A percentile compares a stretch with the other conserved stretches of the same genome.
phyloP scores from a whole-genome alignment of 2,329 filamentous ascomycete species.

The Clonostachys sp. region DNA sequence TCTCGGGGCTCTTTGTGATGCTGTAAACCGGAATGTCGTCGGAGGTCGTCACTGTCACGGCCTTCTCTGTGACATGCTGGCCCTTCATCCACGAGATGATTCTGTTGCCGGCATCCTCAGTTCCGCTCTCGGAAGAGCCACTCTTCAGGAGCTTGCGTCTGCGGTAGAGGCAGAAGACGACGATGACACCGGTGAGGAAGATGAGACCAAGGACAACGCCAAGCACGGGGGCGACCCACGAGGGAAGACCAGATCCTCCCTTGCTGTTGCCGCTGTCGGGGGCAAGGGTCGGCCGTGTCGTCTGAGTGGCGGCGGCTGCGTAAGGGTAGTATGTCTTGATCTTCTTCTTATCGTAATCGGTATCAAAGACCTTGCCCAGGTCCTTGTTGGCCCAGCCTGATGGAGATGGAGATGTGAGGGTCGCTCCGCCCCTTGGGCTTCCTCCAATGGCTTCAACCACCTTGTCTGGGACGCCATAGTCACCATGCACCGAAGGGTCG shows the following conservation, averaged over 20 bases:
- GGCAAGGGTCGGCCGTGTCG: slow-evolving; percentile 5
- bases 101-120: slow-evolving; percentile 39
- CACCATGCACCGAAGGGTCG: slow-evolving; percentile 53
- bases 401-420: slow-evolving; percentile 56
- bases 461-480: slow-evolving; percentile 65
- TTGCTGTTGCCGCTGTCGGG: slow-evolving; percentile 13
- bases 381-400: slow-evolving; percentile 46
- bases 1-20: slow-evolving; percentile 21
- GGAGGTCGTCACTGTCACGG: slow-evolving; percentile 34
- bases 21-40: slow-evolving; percentile 27
- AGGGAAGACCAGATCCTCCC: slow-evolving; percentile 36
- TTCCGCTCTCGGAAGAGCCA: slow-evolving; percentile 28
- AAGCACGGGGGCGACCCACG: slow-evolving; percentile 57
- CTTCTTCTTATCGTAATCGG: slow-evolving; percentile 49
- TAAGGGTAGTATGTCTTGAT: slow-evolving; percentile 61
- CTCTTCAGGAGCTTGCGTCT: slow-evolving; percentile 36
- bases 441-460: slow-evolving; percentile 67
- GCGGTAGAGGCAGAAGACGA: slow-evolving; percentile 48
- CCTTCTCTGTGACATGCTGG: slow-evolving; percentile 35
- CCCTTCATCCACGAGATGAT: slow-evolving; percentile 49
- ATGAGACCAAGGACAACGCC: slow-evolving; percentile 58
- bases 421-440: slow-evolving; percentile 61
- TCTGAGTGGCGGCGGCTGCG: slow-evolving; percentile 16
- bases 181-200: slow-evolving; percentile 43
- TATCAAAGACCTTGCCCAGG: slow-evolving; percentile 49